A percentile compares a stretch with the other conserved stretches of the same genome.
phyloP scores from a whole-genome alignment of 1,284 basidiomycete species.

The Butyriboletus appendiculatus region DNA sequence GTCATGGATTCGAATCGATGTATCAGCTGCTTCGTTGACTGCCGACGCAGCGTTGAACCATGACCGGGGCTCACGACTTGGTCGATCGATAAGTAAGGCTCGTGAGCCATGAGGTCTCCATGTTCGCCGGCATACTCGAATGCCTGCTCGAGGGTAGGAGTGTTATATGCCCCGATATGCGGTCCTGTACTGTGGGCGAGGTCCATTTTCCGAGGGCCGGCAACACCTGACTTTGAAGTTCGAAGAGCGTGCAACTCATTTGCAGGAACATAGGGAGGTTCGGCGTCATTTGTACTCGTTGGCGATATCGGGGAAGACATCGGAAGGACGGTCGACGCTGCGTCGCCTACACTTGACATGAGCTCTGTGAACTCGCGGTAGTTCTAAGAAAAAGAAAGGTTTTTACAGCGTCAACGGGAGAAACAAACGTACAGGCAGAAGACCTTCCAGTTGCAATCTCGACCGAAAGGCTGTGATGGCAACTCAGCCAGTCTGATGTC shows the following conservation, averaged over 20 bases:
- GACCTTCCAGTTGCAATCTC: slow-evolving; percentile 8
- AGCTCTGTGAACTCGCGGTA: not conserved
- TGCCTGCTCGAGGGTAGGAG: not conserved
- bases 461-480: slow-evolving; percentile 1
- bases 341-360: slow-evolving; percentile 20
- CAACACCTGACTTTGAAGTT: slow-evolving; percentile 20
- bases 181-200: not conserved
- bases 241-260: slow-evolving; percentile 1
- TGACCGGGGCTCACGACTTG: not conserved
- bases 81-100: slow-evolving; percentile 3
- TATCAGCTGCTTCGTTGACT: slow-evolving; percentile 43
- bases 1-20: slow-evolving; percentile 44
- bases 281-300: slow-evolving; percentile 2
- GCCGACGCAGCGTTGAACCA: slow-evolving; percentile 22
- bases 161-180: not conserved
- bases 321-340: slow-evolving; percentile 12
- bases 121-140: not conserved
- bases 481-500: slow-evolving; percentile 7
- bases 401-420: not conserved
- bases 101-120: not conserved
- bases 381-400: not conserved
- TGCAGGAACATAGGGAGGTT: not conserved
- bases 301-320: slow-evolving; percentile 17
- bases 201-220: slow-evolving; percentile 29
- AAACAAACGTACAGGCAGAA: slow-evolving; percentile 2